Evolutionary conservation across 441 rosid species (phyloP), one percentile per base, ranked within the genome.

Genomic region (Gossypium davidsonii): DNA sequence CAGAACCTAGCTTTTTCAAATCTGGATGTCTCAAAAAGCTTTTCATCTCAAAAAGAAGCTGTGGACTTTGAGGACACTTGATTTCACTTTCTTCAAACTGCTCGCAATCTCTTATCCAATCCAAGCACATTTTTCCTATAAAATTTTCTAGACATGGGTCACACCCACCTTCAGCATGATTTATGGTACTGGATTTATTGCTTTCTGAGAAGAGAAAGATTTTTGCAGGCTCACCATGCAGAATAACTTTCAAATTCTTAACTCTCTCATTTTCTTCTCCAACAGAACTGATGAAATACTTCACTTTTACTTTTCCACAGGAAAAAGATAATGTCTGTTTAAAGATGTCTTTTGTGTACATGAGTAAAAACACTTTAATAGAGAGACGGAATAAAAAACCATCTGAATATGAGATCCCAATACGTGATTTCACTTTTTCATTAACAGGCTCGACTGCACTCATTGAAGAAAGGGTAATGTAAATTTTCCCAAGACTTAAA

Each of bases 181-280:
- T 83, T 67, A 49, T 44, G 25, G 73, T 67, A 75, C 63, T 65
- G 60, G 70, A 67, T 76, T 76, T 78, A 70, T 73, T 73, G 72
- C 76, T 70, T 77, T 79, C 81, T 53, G 85, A 72, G 79, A 83
- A 77, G 14, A 68, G 58, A 79, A 79, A 69, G 74, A 76, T 68
- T 74, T 83, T 82, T 73, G 86, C 88, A 31, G 97, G 94, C 82
- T 88, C 89, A 79, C 80, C 63, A 83, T 83, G 83, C 59, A 94
- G 73, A 76, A 92, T 76, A 73, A 78, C 83, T 80, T 76, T 78
- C 64, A 72, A 58, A 73, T 83, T 74, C 74, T 74, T 84, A 52
- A 46, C 57, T 71, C 74, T 77, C 64, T 78, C 87, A 76, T 75
- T 80, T 73, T 76, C 82, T 74, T 80, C 78, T 71, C 74, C 76